Conservation (phyloP, 805 yeast species). For the Saturnispora hagleri region DNA sequence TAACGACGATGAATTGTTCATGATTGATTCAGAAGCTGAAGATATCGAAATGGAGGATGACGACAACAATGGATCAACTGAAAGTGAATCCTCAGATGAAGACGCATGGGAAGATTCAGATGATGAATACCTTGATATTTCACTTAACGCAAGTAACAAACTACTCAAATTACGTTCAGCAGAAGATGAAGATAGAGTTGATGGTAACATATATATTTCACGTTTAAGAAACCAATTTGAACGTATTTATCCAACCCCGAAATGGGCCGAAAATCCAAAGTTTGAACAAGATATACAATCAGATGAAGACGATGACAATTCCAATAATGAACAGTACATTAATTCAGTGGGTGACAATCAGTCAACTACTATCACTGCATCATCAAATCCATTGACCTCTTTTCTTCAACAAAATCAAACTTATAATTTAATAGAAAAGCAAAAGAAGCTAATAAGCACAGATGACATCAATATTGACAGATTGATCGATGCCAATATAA, state of each 20-base stretch:
- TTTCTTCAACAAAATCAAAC: constrained; percentile 27
- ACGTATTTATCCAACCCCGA: constrained; percentile 70
- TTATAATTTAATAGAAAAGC: constrained; percentile 24
- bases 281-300: constrained; percentile 33
- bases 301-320: constrained; percentile 10
- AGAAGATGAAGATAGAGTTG: constrained; percentile 29
- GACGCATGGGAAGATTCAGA: constrained; percentile 85
- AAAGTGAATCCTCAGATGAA: constrained; percentile 20
- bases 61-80: constrained; percentile 18
- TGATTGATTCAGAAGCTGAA: constrained; percentile 38
- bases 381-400: constrained; percentile 27
- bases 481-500: constrained; percentile 76
- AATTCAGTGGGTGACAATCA: constrained; percentile 14
- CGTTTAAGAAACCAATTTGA: constrained; percentile 53
- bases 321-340: constrained; percentile 4
- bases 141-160: constrained; percentile 50
- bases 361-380: constrained; percentile 15
- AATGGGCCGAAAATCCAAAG: constrained; percentile 60
- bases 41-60: constrained; percentile 30
- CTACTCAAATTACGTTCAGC: constrained; percentile 62
- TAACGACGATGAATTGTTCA: constrained; percentile 44
- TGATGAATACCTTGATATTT: constrained; percentile 63
- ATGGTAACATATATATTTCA: constrained; percentile 26
- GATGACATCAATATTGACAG: constrained; percentile 66
- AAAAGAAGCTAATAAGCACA: constrained; percentile 56